Percentiles rank a stretch among this genome's conserved stretches.
These are phyloP conservation scores for Diospyros lotus DNA, from an alignment of 148 eudicot genomes.

Conservation along the genomic window DNA sequence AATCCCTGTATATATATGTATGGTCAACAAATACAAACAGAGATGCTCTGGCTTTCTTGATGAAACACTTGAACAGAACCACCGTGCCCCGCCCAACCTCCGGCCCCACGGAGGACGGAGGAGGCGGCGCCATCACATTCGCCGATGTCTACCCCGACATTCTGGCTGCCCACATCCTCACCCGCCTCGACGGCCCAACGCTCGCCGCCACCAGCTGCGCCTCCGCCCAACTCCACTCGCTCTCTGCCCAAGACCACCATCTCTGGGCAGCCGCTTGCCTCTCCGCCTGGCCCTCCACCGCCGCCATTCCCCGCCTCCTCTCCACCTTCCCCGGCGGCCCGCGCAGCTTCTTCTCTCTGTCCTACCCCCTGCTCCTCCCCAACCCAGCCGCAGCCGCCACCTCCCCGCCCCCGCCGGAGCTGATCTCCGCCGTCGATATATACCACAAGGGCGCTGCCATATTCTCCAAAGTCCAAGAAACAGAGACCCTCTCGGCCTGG, in stretches of 20 bases:
- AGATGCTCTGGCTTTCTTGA: too few species aligned
- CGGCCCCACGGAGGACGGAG: background rate
- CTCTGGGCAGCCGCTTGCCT: constrained; percentile 64
- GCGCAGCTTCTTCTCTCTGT: constrained; percentile 55
- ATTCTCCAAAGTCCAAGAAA: constrained; percentile 50
- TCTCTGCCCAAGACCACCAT: constrained; percentile 32
- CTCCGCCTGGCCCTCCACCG: constrained; percentile 76
- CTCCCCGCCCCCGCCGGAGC: constrained; percentile 19
- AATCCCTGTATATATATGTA: too few species aligned
- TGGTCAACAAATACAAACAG: too few species aligned
- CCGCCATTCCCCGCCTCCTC: constrained; percentile 37
- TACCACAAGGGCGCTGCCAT: constrained; percentile 39
- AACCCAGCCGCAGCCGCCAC: constrained; percentile 18
- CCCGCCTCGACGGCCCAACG: constrained; percentile 64
- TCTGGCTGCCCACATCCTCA: constrained; percentile 53
- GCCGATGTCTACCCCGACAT: constrained; percentile 53
- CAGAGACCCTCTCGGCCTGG: constrained; percentile 59
- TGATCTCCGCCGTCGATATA: constrained; percentile 87
- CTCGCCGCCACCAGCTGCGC: constrained; percentile 53
- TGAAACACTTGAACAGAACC: too few species aligned
- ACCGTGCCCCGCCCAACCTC: too few species aligned
- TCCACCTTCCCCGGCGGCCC: constrained; percentile 46
- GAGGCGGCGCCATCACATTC: constrained; percentile 29
- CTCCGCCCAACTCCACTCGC: constrained; percentile 52
- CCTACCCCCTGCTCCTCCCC: constrained; percentile 42